Base-by-base conservation (phyloP, 2,329 filamentous ascomycete species). In the Fusarium longipes region DNA sequence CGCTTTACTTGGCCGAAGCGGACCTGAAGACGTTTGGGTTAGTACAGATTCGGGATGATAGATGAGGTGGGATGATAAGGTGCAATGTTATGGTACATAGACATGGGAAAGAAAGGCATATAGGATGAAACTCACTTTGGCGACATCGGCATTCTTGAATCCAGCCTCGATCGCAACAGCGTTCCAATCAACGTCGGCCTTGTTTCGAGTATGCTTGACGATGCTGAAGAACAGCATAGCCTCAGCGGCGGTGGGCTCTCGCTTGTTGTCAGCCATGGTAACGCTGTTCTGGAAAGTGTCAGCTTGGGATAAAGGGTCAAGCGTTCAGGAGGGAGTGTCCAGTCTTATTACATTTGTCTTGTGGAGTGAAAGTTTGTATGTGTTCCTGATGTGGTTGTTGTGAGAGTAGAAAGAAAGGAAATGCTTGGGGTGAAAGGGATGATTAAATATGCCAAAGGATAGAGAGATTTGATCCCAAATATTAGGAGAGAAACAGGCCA, bases 1-100 rank as follows among this genome's bases (percentile, higher is more conserved):
- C 77, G 76, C 73, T 82, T 85, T 61, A 86, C 80, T 60, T 86
- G 83, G 5, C 81, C 78, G 57, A 82, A 86, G 43, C 84, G 82
- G 36, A 80, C 78, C 77, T 82, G 57, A 1, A 6, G 10, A 5
- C 22, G 7, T 36, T 7, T 25, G 2, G 22, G 45, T 70, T 15
- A 72, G 50, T 24, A 53, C 10, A 25, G 4, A 15, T 20, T 29
- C 18, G 22, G 9, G 30, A 29, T 8, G 40, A 59, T 33, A 29
- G 24, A 9, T 32, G 18, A 4, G 18, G 20, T 10, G 32, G 15
- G 6, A 17, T 22, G 20, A 17, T 33, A 24, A 48, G 4, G 40
- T 25, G 25, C 32, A 44, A 49, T 18, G 35, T 12, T 6, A 33
- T 6, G 17, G 14, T 32, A n/a, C n/a, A n/a, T n/a, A 43, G 25